These are phyloP conservation scores for Stevia rebaudiana DNA, from an alignment of 140 eudicot species.

Conservation along the genomic window DNA sequence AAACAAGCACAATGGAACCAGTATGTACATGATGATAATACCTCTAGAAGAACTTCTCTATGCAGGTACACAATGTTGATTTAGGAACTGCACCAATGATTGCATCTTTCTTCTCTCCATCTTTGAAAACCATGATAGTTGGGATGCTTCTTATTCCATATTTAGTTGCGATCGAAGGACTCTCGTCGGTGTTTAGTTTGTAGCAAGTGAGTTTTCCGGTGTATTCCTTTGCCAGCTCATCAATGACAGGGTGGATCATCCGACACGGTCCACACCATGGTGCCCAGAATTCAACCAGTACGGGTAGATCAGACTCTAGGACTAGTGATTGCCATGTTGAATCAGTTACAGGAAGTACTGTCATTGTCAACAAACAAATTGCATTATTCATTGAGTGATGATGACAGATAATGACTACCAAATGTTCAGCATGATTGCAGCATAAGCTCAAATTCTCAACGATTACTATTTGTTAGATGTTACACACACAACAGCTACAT, in stretches of 20 bases:
- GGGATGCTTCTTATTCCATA: conserved; percentile 85
- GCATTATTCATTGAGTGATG: neutral
- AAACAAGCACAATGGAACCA: neutral
- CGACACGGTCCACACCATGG: conserved; percentile 95
- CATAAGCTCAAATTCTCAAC: too few relatives aligned
- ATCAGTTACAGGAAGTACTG: conserved; percentile 8
- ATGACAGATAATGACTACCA: neutral
- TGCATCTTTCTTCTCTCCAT: conserved; percentile 82
- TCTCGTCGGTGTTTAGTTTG: conserved; percentile 71
- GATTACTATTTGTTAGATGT: too few relatives aligned
- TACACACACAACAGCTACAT: neutral
- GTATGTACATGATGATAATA: neutral
- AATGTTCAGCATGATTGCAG: too few relatives aligned
- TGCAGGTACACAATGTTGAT: conserved; percentile 43
- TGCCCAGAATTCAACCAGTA: conserved; percentile 77
- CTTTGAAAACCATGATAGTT: conserved; percentile 60
- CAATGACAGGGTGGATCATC: conserved; percentile 62
- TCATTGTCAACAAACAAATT: neutral
- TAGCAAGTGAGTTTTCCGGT: conserved; percentile 61
- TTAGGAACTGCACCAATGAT: conserved; percentile 81
- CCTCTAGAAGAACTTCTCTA: conserved; percentile 16
- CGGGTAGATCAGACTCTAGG: conserved; percentile 11
- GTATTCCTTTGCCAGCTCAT: conserved; percentile 58
- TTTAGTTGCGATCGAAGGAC: conserved; percentile 54
- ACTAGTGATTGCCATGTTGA: conserved; percentile 9